Evolutionary conservation across 495 filamentous ascomycete genomes (phyloP).

Genomic region (Penicillium manginii): DNA sequence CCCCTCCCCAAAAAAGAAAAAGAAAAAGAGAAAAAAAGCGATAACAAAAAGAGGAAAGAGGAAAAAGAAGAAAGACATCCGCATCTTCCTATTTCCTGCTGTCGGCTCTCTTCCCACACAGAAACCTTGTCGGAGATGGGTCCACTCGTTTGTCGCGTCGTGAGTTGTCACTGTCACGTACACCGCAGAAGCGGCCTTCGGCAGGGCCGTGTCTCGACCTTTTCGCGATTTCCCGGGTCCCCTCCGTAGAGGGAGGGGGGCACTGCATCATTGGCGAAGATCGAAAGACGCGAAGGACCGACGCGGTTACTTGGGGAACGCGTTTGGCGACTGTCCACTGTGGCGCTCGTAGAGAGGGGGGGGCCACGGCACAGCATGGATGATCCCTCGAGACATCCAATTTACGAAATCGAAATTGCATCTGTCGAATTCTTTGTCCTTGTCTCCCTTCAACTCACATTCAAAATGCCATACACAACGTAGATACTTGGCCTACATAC

Average conservation of each 20-base stretch:
- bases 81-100: background rate
- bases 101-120: background rate
- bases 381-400: background rate
- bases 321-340: constrained; percentile 22
- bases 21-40: background rate
- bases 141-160: constrained; percentile 4
- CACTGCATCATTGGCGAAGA: constrained; percentile 28
- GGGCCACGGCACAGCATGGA: constrained; percentile 15
- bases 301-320: constrained; percentile 42
- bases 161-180: constrained; percentile 19
- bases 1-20: background rate
- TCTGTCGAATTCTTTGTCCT: background rate
- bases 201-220: constrained; percentile 4
- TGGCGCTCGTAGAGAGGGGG: constrained; percentile 5
- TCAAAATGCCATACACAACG: background rate
- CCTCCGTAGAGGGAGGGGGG: constrained; percentile 32
- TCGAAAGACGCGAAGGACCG: constrained; percentile 29
- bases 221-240: constrained; percentile 24
- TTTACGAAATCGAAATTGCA: background rate
- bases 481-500: too few species aligned
- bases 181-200: constrained; percentile 22
- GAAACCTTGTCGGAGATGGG: constrained; percentile 2
- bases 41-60: background rate
- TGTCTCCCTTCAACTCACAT: background rate
- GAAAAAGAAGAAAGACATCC: background rate